These are phyloP conservation scores for Urostyla sp. DNA, from an alignment of 73 alveolate species.

Conservation along the genomic window DNA sequence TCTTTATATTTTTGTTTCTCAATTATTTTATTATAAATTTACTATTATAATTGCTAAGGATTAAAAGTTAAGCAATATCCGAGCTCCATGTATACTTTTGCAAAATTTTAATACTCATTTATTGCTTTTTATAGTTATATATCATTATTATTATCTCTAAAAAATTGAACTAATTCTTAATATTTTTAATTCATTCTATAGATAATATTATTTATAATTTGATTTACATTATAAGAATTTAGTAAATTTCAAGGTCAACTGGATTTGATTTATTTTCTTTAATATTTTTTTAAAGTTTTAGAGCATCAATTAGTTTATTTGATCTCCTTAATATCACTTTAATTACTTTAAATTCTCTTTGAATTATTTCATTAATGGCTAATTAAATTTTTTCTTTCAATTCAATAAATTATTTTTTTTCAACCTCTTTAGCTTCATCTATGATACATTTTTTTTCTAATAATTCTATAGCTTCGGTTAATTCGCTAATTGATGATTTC, in stretches of 20 bases:
- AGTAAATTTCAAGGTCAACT: slow-evolving; percentile 33
- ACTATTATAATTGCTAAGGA: neutral
- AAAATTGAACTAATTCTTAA: slow-evolving; percentile 32
- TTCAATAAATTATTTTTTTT: slow-evolving; percentile 2
- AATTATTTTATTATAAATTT: neutral
- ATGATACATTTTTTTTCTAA: slow-evolving; percentile 22
- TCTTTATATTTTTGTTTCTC: neutral
- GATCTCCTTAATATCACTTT: slow-evolving; percentile 18
- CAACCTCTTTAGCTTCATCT: neutral
- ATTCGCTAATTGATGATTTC: slow-evolving; percentile 2
- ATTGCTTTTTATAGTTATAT: slow-evolving; percentile 15
- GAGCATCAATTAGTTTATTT: neutral
- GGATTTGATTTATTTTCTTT: neutral
- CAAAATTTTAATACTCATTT: slow-evolving; percentile 36
- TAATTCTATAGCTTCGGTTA: slow-evolving; percentile 15
- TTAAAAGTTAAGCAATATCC: neutral
- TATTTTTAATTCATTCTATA: slow-evolving; percentile 38
- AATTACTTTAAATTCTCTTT: neutral
- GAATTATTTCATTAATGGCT: neutral
- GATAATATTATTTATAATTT: neutral
- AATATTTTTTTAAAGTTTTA: neutral
- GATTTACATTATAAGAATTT: slow-evolving; percentile 32
- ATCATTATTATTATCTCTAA: slow-evolving; percentile 43
- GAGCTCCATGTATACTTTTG: neutral
- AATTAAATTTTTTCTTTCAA: neutral